Conservation (phyloP, 176 grass and related monocot species). For the Hordeum vulgare region DNA sequence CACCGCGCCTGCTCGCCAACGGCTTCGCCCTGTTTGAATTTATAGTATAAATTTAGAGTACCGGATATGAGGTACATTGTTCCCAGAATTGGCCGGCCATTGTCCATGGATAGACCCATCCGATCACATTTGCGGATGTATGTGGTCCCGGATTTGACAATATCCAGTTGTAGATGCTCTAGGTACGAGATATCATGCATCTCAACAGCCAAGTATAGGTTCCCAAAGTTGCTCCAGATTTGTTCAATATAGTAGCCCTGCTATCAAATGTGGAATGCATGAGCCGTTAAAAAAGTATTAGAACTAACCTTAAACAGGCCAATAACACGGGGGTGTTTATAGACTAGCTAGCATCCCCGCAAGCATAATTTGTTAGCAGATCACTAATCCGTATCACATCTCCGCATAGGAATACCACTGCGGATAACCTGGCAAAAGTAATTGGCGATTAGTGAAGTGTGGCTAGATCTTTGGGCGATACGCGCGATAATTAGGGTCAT, state of each 20-base stretch:
- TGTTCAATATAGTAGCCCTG: background rate
- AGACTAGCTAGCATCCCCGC: background rate
- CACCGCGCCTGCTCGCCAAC: too few species aligned
- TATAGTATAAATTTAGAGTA: too few species aligned
- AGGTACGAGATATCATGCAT: background rate
- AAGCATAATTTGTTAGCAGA: background rate
- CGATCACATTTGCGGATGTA: too few species aligned
- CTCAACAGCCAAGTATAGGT: background rate
- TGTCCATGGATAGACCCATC: too few species aligned
- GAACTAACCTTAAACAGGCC: background rate
- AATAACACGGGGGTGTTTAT: background rate
- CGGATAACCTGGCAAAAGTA: background rate
- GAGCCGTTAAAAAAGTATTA: background rate
- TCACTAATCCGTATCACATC: background rate
- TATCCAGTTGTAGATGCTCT: too few species aligned
- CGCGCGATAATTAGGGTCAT: slow-evolving; percentile 21
- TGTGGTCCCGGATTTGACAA: too few species aligned
- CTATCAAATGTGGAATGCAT: background rate
- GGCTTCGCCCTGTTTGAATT: too few species aligned
- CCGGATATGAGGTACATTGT: too few species aligned
- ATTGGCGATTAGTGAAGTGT: background rate
- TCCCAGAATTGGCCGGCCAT: too few species aligned
- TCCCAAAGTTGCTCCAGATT: background rate
- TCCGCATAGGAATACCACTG: slow-evolving; percentile 5
- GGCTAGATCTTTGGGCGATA: background rate